These are phyloP conservation scores for Boletus reticuloceps DNA, from an alignment of 768 basidiomycete genomes.

Conservation along the genomic window DNA sequence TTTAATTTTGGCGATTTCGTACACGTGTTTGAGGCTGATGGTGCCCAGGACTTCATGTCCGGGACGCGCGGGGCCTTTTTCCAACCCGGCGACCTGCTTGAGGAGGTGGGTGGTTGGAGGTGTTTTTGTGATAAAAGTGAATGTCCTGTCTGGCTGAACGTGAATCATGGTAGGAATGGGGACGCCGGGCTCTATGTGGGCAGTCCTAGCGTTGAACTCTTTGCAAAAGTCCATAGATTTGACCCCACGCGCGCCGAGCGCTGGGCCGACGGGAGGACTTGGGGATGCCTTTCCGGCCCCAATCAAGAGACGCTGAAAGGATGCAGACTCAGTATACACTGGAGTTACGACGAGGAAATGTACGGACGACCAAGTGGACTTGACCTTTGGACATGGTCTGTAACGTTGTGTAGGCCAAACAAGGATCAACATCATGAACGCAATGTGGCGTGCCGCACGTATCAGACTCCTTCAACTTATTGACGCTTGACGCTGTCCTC, in stretches of 20 bases:
- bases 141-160: slow-evolving; percentile 92
- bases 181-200: slow-evolving; percentile 78
- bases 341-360: slow-evolving; percentile 1
- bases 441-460: slow-evolving; percentile 14
- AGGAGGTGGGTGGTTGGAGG: slow-evolving; percentile 89
- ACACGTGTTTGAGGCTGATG: slow-evolving; percentile 93
- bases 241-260: slow-evolving; percentile 95
- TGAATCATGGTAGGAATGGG: slow-evolving; percentile 92
- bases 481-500: too few species aligned
- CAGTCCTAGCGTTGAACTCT: slow-evolving; percentile 98
- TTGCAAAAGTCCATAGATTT: slow-evolving; percentile 99
- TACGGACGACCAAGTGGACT: slow-evolving; percentile 75
- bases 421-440: slow-evolving; percentile 15
- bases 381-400: slow-evolving; percentile 63
- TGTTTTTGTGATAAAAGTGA: slow-evolving; percentile 89
- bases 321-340: slow-evolving; percentile 12
- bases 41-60: slow-evolving; percentile 77
- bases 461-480: background rate
- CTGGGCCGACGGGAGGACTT: slow-evolving; percentile 94
- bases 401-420: slow-evolving; percentile 17
- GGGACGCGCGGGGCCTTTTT: slow-evolving; percentile 84
- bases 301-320: slow-evolving; percentile 72
- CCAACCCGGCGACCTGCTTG: slow-evolving; percentile 86
- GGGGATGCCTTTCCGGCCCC: slow-evolving; percentile 95
- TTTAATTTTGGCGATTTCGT: slow-evolving; percentile 99